phyloP scores from a whole-genome alignment of 2,329 filamentous ascomycete species.

The Venturiaceae sp. region DNA sequence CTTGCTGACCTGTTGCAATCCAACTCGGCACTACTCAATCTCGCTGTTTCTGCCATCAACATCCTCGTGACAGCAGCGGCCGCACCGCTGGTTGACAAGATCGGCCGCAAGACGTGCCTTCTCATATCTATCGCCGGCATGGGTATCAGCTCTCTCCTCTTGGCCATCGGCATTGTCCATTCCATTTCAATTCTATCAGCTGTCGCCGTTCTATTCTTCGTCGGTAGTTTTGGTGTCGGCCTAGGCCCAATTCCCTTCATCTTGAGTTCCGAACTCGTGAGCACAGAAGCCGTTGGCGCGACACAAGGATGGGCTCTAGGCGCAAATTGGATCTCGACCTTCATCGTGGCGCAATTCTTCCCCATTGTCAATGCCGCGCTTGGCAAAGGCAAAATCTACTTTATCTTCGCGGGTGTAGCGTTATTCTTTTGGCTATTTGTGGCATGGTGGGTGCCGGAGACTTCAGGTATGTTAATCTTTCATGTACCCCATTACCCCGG shows the following conservation, averaged over 20 bases:
- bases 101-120: conserved; percentile 80
- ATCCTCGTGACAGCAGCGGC: conserved; percentile 72
- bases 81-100: conserved; percentile 74
- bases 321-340: conserved; percentile 84
- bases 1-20: conserved; percentile 72
- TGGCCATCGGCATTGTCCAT: conserved; percentile 72
- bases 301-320: conserved; percentile 82
- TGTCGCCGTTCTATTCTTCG: conserved; percentile 72
- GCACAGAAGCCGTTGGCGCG: conserved; percentile 80
- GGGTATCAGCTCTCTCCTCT: conserved; percentile 63
- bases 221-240: conserved; percentile 81
- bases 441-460: conserved; percentile 69
- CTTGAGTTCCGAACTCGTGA: conserved; percentile 81
- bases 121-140: conserved; percentile 77
- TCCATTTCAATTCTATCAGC: conserved; percentile 68
- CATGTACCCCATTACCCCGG: not conserved
- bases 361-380: conserved; percentile 71
- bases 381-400: conserved; percentile 80
- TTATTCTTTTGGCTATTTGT: conserved; percentile 63
- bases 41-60: conserved; percentile 79
- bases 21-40: conserved; percentile 74
- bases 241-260: conserved; percentile 94
- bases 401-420: conserved; percentile 76
- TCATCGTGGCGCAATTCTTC: conserved; percentile 90
- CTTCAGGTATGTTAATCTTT: conserved; percentile 23